Conservation (phyloP, 768 basidiomycete genomes). For the Lepiota subincarnata region DNA sequence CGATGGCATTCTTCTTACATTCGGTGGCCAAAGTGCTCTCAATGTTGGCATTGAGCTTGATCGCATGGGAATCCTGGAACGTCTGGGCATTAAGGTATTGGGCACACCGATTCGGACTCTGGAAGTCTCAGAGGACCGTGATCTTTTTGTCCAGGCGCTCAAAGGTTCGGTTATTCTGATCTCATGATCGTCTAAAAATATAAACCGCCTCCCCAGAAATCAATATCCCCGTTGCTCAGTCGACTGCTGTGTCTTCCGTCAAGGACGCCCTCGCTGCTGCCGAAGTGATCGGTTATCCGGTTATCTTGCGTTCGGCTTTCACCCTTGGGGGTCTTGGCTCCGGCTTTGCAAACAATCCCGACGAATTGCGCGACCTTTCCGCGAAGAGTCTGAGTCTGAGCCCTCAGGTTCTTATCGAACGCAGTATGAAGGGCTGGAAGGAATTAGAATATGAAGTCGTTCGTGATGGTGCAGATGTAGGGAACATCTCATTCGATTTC, state of each 20-base stretch:
- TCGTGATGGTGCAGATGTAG: conserved; percentile 92
- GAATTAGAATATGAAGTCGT: conserved; percentile 99
- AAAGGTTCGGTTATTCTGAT: conserved; percentile 58
- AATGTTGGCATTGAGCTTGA: conserved; percentile 97
- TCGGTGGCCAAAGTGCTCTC: conserved; percentile 96
- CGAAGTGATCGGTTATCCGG: conserved; percentile 90
- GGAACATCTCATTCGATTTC: conserved; percentile 26
- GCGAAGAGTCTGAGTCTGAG: conserved; percentile 88
- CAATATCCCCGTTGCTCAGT: conserved; percentile 92
- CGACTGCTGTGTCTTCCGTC: conserved; percentile 94
- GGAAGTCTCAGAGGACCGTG: conserved; percentile 95
- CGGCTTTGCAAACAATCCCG: conserved; percentile 92
- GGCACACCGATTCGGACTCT: conserved; percentile 94
- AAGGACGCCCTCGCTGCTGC: conserved; percentile 91
- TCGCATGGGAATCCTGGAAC: conserved; percentile 92
- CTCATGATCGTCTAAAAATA: conserved; percentile 9
- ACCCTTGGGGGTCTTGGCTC: conserved; percentile 98
- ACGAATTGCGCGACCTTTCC: conserved; percentile 91
- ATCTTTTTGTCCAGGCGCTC: conserved; percentile 92
- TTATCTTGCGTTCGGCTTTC: conserved; percentile 95
- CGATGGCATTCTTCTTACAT: conserved; percentile 94
- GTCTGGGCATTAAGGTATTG: conserved; percentile 88
- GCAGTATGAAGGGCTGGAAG: conserved; percentile 99
- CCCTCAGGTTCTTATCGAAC: conserved; percentile 96
- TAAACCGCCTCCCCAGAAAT: conserved; percentile 63